Evolutionary conservation across 331 rosid genomes (phyloP), one percentile per base, ranked within the genome.

Genomic region (Pyracantha coccinea): DNA sequence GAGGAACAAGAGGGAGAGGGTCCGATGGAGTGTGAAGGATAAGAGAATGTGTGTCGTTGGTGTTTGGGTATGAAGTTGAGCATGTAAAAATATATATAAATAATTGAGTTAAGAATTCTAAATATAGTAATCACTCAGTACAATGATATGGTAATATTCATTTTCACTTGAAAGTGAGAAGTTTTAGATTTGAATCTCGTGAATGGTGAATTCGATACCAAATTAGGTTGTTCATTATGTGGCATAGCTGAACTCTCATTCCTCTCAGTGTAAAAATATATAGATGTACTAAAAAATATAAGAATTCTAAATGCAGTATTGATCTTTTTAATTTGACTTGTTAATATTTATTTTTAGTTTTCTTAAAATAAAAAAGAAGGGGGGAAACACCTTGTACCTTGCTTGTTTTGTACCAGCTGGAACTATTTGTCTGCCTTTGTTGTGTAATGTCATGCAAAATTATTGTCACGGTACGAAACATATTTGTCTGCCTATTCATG

Each of bases 321-420:
- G 55, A 7, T 16, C 3, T 17, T 50, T 50, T 50, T 16, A 50
- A 16, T 50, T 50, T 50, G 7, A 16, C 7, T 50, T 17, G 20
- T 50, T 17, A 16, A 50, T 38, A 16, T 16, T 50, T 50, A 38
- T 15, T 50, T 50, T 50, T 16, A 50, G 19, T 50, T 50, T 50
- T 16, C 17, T 50, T 50, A 52, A 16, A 70, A 53, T 11, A 29
- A 27, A 61, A 25, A 15, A 7, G 8, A 2, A 6, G 5, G 8
- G 8, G 19, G 31, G 15, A 14, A 15, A 7, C 66, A 61, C 25
- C 45, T 47, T 74, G 50, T 75, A 23, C 76, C 63, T 60, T 50
- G 38, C 59, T 20, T 74, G 66, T 69, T 75, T 47, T 59, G 61
- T 33, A 33, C 61, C 76, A 66, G 38, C 70, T 73, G 74, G 28